Conservation (phyloP, 805 yeast species). For the Ogataea populi-albae region DNA sequence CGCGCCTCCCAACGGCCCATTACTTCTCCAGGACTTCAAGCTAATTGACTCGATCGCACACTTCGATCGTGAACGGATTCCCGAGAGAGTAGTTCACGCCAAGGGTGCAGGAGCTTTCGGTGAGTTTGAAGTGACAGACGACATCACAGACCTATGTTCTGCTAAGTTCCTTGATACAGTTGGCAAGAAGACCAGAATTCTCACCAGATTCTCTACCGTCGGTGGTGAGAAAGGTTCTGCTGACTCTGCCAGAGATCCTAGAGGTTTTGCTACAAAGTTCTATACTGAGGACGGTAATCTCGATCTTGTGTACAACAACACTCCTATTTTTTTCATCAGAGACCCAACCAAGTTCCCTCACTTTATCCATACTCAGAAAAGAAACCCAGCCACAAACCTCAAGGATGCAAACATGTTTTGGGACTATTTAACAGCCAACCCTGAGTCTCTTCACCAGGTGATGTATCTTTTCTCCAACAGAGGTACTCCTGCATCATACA, state of each 20-base stretch:
- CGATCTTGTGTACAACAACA: constrained; percentile 83
- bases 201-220: constrained; percentile 80
- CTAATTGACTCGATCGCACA: constrained; percentile 80
- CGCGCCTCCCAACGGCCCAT: constrained; percentile 55
- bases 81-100: constrained; percentile 92
- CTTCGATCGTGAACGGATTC: constrained; percentile 86
- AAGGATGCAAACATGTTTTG: constrained; percentile 81
- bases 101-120: constrained; percentile 93
- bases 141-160: constrained; percentile 66
- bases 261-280: constrained; percentile 79
- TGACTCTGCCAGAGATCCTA: constrained; percentile 83
- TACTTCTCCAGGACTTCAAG: constrained; percentile 77
- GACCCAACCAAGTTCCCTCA: constrained; percentile 86
- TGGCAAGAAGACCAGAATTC: constrained; percentile 76
- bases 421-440: constrained; percentile 76
- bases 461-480: constrained; percentile 72
- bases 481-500: constrained; percentile 73
- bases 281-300: constrained; percentile 83
- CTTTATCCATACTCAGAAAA: constrained; percentile 85
- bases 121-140: constrained; percentile 82
- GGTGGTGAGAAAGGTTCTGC: constrained; percentile 84
- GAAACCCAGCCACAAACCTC: constrained; percentile 77
- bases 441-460: constrained; percentile 73
- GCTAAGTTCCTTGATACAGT: constrained; percentile 68
- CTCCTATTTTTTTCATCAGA: constrained; percentile 81